Conservation (phyloP, 495 filamentous ascomycete species). For the Darksidea phi region DNA sequence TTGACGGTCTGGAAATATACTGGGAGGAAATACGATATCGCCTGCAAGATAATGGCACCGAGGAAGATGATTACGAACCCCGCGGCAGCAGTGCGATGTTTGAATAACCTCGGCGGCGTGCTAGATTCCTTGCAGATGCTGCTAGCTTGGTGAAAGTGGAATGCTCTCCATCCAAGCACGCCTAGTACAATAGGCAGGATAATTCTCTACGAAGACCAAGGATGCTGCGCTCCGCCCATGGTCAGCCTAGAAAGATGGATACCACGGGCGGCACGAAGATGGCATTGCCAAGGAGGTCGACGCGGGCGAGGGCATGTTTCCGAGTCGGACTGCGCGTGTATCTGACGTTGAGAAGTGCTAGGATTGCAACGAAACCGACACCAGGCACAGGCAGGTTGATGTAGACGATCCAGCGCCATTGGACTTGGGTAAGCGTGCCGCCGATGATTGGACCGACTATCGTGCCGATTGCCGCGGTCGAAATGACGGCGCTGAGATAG, state of each 20-base stretch:
- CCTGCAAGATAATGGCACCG: not conserved
- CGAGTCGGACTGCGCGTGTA: not conserved
- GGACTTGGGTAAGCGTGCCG: not conserved
- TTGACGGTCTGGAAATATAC: too few relatives aligned
- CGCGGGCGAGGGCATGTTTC: not conserved
- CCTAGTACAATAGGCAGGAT: not conserved
- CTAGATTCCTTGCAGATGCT: not conserved
- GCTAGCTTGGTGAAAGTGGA: not conserved
- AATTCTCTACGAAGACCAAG: not conserved
- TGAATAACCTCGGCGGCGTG: not conserved
- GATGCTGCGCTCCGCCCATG: not conserved
- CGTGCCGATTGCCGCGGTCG: not conserved
- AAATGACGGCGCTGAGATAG: not conserved
- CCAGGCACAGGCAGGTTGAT: not conserved
- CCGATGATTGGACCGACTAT: not conserved
- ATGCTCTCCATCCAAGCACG: not conserved
- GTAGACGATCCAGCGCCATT: not conserved
- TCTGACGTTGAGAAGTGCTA: not conserved
- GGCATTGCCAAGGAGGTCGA: not conserved
- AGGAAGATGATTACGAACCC: constrained; percentile 3
- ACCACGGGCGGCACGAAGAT: not conserved
- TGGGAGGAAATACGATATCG: not conserved
- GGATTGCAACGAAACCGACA: not conserved
- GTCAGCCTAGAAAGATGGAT: not conserved
- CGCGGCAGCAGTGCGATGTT: not conserved